Conservation (phyloP, 2,329 filamentous ascomycete species). For the Colletotrichum somersetense region DNA sequence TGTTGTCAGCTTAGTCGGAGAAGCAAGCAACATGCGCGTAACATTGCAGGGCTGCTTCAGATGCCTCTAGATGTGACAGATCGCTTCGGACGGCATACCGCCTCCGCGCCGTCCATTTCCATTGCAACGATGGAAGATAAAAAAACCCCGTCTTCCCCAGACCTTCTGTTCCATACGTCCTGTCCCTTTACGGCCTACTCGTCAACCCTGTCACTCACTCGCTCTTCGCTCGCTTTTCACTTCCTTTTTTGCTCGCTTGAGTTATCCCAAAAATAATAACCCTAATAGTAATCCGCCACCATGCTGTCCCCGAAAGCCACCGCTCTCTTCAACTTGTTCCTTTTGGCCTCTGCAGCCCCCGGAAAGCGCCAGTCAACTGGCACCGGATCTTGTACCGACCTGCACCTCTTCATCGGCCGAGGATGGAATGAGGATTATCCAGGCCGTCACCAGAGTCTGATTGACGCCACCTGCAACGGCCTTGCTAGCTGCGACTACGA, state of each 20-base stretch:
- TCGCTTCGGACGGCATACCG: slow-evolving; percentile 11
- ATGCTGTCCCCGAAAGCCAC: slow-evolving; percentile 31
- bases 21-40: slow-evolving; percentile 4
- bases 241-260: slow-evolving; percentile 25
- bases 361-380: slow-evolving; percentile 37
- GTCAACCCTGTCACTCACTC: slow-evolving; percentile 23
- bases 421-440: slow-evolving; percentile 50
- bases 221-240: slow-evolving; percentile 32
- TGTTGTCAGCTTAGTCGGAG: slow-evolving; percentile 21
- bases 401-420: slow-evolving; percentile 48
- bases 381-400: slow-evolving; percentile 45
- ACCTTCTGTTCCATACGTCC: not conserved
- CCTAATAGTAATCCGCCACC: slow-evolving; percentile 32
- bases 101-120: slow-evolving; percentile 16
- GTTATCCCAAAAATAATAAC: not conserved
- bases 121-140: slow-evolving; percentile 16
- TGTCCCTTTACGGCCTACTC: not conserved
- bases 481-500: slow-evolving; percentile 49
- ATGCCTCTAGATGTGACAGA: slow-evolving; percentile 29
- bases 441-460: slow-evolving; percentile 47
- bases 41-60: not conserved
- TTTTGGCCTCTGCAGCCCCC: slow-evolving; percentile 37
- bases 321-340: slow-evolving; percentile 34
- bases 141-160: slow-evolving; percentile 20
- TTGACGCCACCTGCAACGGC: slow-evolving; percentile 47